Percentiles rank a stretch among this genome's conserved stretches.
Conservation (phyloP, 371 early-diverging fungal species). For the Mortierella polycephala region DNA sequence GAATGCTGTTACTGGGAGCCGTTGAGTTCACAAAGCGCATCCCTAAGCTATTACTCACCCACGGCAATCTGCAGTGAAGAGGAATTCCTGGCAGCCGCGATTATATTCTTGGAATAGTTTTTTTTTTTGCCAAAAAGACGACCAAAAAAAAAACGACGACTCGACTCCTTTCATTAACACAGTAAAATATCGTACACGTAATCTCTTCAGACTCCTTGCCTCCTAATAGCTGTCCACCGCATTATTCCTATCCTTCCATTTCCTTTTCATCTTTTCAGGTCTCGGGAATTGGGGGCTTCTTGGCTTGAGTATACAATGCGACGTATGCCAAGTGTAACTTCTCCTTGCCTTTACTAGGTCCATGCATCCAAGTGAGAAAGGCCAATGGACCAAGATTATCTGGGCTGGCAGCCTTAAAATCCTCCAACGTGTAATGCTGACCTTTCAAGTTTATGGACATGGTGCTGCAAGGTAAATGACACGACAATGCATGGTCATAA, state of each 20-base stretch:
- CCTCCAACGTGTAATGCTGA: slow-evolving; percentile 12
- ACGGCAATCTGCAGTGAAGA: slow-evolving; percentile 22
- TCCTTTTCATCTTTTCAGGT: slow-evolving; percentile 16
- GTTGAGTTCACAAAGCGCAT: slow-evolving; percentile 21
- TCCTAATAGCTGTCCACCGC: slow-evolving; percentile 17
- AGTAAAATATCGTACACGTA: slow-evolving; percentile 24
- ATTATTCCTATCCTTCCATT: slow-evolving; percentile 17
- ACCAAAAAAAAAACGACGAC: no score
- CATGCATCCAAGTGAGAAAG: slow-evolving; percentile 19
- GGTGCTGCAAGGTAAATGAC: background rate
- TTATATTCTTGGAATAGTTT: slow-evolving; percentile 26
- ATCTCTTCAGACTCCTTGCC: slow-evolving; percentile 16
- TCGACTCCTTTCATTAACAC: no score
- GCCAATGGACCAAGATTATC: slow-evolving; percentile 23
- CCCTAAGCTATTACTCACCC: slow-evolving; percentile 18
- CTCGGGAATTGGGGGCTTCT: slow-evolving; percentile 13
- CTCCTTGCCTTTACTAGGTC: slow-evolving; percentile 12
- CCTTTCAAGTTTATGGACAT: slow-evolving; percentile 15
- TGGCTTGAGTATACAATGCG: slow-evolving; percentile 22
- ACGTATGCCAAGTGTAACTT: slow-evolving; percentile 25
- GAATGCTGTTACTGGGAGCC: slow-evolving; percentile 13
- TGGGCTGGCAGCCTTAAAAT: slow-evolving; percentile 20
- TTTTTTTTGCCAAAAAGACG: no score
- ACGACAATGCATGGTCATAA: background rate
- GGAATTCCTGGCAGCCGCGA: slow-evolving; percentile 24